Base-by-base conservation (phyloP, 2,329 filamentous ascomycete species). In the Colletotrichum aenigma region DNA sequence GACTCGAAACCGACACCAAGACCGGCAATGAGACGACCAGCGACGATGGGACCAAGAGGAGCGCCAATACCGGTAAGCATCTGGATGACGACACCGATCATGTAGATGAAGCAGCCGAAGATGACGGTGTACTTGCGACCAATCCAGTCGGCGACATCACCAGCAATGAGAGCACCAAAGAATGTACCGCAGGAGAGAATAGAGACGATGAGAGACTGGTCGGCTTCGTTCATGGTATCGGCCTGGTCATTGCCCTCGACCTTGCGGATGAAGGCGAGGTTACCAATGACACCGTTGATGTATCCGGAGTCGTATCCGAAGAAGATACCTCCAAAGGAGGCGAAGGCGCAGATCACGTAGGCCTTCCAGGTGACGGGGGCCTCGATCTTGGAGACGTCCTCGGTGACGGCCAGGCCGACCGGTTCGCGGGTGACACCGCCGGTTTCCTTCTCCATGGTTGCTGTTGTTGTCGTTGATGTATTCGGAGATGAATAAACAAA, bases 1-100 rank as follows among this genome's bases (percentile, higher is more conserved):
- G 93, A 95, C 79, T 94, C 93, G 83, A 95, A 95, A 82, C 94
- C 94, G 80, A 96, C 94, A 88, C 94, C 94, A 72, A 95, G 83
- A 83, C 94, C 94, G 64, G 94, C 93, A 80, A 96, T 86, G 74
- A 96, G 86, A 89, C 94, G 94, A 83, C 94, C 94, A 74, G 91
- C 90, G 26, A 95, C 93, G 75, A 96, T 91, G 77, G 92, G 87
- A 73, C 88, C 91, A 15, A 94, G 86, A 48, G 88, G 87, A 69
- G 87, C 83, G 70, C 82, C 81, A 24, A 81, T 79, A 71, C 84
- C 86, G 32, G 88, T 89, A 70, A 88, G 81, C 84, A 92, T 92
- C 87, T 96, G 94, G 65, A 96, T 87, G 76, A 92, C 82, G 34
- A 93, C 90, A 88, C 93, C 93, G 70, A 94, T 34, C 43, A 90